A percentile compares a stretch with the other conserved stretches of the same genome.
These are phyloP conservation scores for Trypanosoma boissoni DNA, from an alignment of 208 protist species.

Conservation along the genomic window DNA sequence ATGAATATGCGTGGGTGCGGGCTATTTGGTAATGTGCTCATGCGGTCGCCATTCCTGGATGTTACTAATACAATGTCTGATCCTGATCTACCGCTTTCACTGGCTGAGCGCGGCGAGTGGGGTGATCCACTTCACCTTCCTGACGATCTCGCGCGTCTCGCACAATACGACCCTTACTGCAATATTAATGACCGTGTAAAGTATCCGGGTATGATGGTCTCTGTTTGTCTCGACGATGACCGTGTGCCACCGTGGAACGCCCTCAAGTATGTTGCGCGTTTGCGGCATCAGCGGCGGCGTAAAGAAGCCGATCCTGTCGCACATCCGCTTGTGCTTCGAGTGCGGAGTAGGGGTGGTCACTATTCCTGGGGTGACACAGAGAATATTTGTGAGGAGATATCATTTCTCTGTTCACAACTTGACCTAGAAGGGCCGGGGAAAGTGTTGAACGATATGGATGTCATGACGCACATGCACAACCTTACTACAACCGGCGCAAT, in stretches of 20 bases:
- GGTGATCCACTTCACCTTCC: conserved; percentile 87
- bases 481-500: conserved; percentile 78
- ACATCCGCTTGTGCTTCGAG: conserved; percentile 68
- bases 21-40: conserved; percentile 82
- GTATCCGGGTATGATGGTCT: conserved; percentile 91
- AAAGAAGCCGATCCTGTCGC: conserved; percentile 73
- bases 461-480: conserved; percentile 93
- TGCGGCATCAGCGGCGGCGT: conserved; percentile 73
- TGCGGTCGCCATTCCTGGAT: conserved; percentile 93
- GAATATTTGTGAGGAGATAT: conserved; percentile 85
- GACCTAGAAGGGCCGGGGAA: conserved; percentile 84
- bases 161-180: conserved; percentile 86
- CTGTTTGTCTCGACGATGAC: conserved; percentile 86
- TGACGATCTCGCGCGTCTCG: conserved; percentile 57
- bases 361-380: conserved; percentile 81
- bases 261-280: conserved; percentile 88
- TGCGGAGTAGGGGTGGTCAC: conserved; percentile 69
- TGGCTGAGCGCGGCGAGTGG: conserved; percentile 93
- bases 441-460: conserved; percentile 88
- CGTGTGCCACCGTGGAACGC: conserved; percentile 87
- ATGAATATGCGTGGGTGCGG: conserved; percentile 89
- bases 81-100: conserved; percentile 85
- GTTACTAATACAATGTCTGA: conserved; percentile 93
- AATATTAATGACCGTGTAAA: conserved; percentile 90
- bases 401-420: conserved; percentile 81